Conservation (phyloP, 2,329 filamentous ascomycete genomes). For the Aspergillus texensis region DNA sequence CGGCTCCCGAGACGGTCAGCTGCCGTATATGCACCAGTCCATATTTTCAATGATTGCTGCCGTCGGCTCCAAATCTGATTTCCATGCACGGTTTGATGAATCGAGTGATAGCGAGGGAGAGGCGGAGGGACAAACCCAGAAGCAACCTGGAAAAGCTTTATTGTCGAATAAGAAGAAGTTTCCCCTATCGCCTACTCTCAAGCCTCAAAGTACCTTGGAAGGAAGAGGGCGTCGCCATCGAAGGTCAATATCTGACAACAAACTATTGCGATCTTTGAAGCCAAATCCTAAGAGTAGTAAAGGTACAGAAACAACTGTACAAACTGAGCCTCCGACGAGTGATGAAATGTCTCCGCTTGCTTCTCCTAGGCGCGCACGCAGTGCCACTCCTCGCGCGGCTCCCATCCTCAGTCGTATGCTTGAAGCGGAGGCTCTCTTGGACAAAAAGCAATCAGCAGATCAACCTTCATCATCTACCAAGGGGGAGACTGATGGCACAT, state of each 20-base stretch:
- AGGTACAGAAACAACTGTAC: slow-evolving; percentile 26
- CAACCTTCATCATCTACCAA: slow-evolving; percentile 22
- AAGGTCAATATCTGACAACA: slow-evolving; percentile 66
- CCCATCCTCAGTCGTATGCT: slow-evolving; percentile 79
- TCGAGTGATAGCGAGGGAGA: slow-evolving; percentile 79
- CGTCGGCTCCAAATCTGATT: slow-evolving; percentile 79
- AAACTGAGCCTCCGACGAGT: slow-evolving; percentile 18
- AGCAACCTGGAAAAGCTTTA: slow-evolving; percentile 14
- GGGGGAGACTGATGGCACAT: slow-evolving; percentile 54
- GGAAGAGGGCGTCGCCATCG: slow-evolving; percentile 54
- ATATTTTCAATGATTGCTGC: slow-evolving; percentile 91
- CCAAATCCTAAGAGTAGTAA: slow-evolving; percentile 42
- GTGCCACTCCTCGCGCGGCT: slow-evolving; percentile 55
- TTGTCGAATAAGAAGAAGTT: slow-evolving; percentile 7
- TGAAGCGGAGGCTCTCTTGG: slow-evolving; percentile 68
- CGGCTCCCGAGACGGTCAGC: slow-evolving; percentile 43
- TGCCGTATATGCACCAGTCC: slow-evolving; percentile 84
- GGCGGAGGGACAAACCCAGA: slow-evolving; percentile 33
- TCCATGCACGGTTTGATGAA: slow-evolving; percentile 78
- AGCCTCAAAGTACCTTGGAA: slow-evolving; percentile 18
- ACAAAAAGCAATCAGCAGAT: slow-evolving; percentile 26
- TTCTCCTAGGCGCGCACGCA: slow-evolving; percentile 31
- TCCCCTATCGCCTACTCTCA: neutral
- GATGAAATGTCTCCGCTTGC: slow-evolving; percentile 22
- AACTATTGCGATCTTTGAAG: slow-evolving; percentile 62